Conservation (phyloP, 805 yeast genomes). For the Candida saitoana region DNA sequence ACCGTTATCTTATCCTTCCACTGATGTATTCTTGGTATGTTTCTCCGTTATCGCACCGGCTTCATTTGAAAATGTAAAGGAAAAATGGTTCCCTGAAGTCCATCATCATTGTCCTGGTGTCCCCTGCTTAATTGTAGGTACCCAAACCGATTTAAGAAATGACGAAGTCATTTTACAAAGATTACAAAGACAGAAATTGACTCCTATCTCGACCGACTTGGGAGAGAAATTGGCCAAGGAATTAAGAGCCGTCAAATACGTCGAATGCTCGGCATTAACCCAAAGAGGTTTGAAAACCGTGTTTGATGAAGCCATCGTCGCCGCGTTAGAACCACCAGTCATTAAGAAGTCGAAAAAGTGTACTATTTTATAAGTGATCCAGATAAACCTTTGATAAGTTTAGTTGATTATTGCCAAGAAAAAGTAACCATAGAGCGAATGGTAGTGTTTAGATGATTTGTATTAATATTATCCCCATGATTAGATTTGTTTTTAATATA, state of each 20-base stretch:
- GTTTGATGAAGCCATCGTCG: slow-evolving; percentile 98
- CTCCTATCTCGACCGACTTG: slow-evolving; percentile 78
- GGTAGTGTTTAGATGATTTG: background rate
- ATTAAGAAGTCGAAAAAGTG: slow-evolving; percentile 79
- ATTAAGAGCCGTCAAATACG: slow-evolving; percentile 91
- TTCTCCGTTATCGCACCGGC: slow-evolving; percentile 97
- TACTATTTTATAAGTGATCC: slow-evolving; percentile 57
- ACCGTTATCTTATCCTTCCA: slow-evolving; percentile 94
- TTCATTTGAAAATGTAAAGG: slow-evolving; percentile 93
- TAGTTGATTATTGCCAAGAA: too few species aligned
- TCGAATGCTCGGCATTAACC: slow-evolving; percentile 96
- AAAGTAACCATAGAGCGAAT: background rate
- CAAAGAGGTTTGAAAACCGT: slow-evolving; percentile 96
- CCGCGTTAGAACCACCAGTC: slow-evolving; percentile 96
- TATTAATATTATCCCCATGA: background rate
- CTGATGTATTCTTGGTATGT: slow-evolving; percentile 94
- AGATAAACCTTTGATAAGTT: too few species aligned
- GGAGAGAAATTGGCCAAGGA: slow-evolving; percentile 94
- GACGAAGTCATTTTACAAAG: slow-evolving; percentile 89
- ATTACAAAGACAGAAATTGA: slow-evolving; percentile 82
- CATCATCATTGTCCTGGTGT: slow-evolving; percentile 97
- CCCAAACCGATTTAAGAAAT: slow-evolving; percentile 91
- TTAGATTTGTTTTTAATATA: too few species aligned
- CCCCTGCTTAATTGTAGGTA: slow-evolving; percentile 94
- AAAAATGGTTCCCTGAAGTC: slow-evolving; percentile 98